Percentiles rank a stretch among this genome's conserved stretches.
Evolutionary conservation across 768 basidiomycete genomes (phyloP).

Genomic region (Bullera alba): DNA sequence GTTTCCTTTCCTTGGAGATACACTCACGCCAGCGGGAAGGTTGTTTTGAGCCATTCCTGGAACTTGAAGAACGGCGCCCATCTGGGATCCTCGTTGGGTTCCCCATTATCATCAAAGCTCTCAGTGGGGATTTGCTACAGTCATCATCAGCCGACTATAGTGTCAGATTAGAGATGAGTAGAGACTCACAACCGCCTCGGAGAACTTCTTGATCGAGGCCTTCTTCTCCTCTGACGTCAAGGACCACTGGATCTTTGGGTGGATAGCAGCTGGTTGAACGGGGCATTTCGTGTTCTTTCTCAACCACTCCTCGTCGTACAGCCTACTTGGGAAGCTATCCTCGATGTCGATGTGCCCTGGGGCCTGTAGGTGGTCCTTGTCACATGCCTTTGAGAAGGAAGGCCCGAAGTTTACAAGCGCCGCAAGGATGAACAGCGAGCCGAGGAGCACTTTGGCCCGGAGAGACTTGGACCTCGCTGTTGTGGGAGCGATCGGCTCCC

Average conservation of each 20-base stretch:
- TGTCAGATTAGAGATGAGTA: not conserved
- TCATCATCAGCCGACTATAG: not conserved
- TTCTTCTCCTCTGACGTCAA: constrained; percentile 29
- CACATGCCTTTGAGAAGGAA: too few relatives aligned
- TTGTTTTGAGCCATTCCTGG: constrained; percentile 34
- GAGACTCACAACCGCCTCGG: constrained; percentile 33
- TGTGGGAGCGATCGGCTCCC: too few relatives aligned
- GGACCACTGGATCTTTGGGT: constrained; percentile 25
- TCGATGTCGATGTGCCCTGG: too few relatives aligned
- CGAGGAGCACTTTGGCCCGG: too few relatives aligned
- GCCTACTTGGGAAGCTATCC: too few relatives aligned
- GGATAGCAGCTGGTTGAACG: constrained; percentile 28
- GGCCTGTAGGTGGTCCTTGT: too few relatives aligned
- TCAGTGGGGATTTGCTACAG: constrained; percentile 38
- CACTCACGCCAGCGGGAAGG: constrained; percentile 40
- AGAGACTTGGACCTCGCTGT: too few relatives aligned
- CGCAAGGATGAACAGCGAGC: too few relatives aligned
- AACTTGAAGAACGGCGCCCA: constrained; percentile 45
- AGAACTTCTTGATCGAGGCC: constrained; percentile 15
- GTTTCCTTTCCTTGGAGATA: not conserved
- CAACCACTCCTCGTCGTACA: too few relatives aligned
- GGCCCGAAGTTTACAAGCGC: too few relatives aligned
- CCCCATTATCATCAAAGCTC: constrained; percentile 43
- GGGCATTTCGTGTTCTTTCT: constrained; percentile 22
- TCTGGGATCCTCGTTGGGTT: constrained; percentile 41